A percentile compares a stretch with the other conserved stretches of the same genome.
Evolutionary conservation across 495 filamentous ascomycete genomes (phyloP).

Genomic region (Penicillium pancosmium): DNA sequence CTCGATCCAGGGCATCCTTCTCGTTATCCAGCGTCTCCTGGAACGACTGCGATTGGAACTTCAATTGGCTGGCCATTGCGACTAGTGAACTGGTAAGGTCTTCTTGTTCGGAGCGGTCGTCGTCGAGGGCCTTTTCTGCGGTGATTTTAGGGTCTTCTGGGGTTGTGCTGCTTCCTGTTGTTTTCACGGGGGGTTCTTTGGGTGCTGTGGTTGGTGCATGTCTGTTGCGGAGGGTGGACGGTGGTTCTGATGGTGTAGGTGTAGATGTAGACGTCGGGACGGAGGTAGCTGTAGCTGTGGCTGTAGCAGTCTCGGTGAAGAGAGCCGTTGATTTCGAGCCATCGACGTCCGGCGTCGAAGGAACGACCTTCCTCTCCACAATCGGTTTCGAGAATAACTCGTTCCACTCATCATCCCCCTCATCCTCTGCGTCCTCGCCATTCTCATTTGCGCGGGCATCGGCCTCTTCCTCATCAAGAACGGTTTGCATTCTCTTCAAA

Average conservation of each 20-base stretch:
- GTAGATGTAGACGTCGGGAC: constrained; percentile 9
- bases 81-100: constrained; percentile 80
- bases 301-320: constrained; percentile 19
- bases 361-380: not conserved
- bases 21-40: constrained; percentile 71
- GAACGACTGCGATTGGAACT: constrained; percentile 72
- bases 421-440: constrained; percentile 31
- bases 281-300: constrained; percentile 1
- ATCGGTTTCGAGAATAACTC: constrained; percentile 36
- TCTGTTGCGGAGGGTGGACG: constrained; percentile 38
- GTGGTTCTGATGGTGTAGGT: constrained; percentile 9
- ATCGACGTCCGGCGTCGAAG: constrained; percentile 8
- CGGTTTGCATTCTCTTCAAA: constrained; percentile 62
- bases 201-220: constrained; percentile 14
- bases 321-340: constrained; percentile 20
- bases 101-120: constrained; percentile 80
- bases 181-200: constrained; percentile 19
- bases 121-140: constrained; percentile 69
- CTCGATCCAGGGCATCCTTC: constrained; percentile 66
- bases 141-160: constrained; percentile 33
- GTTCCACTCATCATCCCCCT: constrained; percentile 42
- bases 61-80: constrained; percentile 74
- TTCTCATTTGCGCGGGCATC: constrained; percentile 27
- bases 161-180: constrained; percentile 24
- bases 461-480: constrained; percentile 52